Evolutionary conservation across 2,329 filamentous ascomycete genomes (phyloP).

Genomic region (Beauveria rudraprayagi): DNA sequence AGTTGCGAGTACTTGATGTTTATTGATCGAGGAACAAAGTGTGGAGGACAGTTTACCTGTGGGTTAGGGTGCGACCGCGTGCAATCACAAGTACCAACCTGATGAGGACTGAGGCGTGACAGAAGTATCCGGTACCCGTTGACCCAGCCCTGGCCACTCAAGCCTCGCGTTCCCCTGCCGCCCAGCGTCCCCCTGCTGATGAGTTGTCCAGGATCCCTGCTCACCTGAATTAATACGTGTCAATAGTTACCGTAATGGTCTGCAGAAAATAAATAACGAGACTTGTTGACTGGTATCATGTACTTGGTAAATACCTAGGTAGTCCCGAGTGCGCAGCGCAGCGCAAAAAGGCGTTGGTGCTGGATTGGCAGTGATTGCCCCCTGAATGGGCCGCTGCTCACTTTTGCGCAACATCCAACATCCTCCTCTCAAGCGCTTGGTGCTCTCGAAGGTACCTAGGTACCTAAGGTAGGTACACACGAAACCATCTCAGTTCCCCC

Average conservation of each 20-base stretch:
- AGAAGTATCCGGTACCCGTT: not conserved
- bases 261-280: not conserved
- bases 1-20: not conserved
- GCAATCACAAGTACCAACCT: not conserved
- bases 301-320: no score
- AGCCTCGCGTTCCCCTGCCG: not conserved
- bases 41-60: not conserved
- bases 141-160: not conserved
- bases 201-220: not conserved
- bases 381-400: no score
- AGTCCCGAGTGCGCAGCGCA: not conserved
- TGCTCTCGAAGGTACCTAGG: not conserved
- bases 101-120: not conserved
- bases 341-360: not conserved
- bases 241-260: not conserved
- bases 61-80: no score
- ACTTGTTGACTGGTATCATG: not conserved
- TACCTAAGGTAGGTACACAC: not conserved
- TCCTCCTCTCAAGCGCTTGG: not conserved
- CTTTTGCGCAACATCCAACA: no score
- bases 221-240: not conserved
- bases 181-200: not conserved
- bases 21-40: not conserved
- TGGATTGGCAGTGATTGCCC: no score
- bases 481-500: not conserved